Evolutionary conservation across 1,284 basidiomycete species (phyloP), one percentile per base, ranked within the genome.

Genomic region (Trichosporon sp.): DNA sequence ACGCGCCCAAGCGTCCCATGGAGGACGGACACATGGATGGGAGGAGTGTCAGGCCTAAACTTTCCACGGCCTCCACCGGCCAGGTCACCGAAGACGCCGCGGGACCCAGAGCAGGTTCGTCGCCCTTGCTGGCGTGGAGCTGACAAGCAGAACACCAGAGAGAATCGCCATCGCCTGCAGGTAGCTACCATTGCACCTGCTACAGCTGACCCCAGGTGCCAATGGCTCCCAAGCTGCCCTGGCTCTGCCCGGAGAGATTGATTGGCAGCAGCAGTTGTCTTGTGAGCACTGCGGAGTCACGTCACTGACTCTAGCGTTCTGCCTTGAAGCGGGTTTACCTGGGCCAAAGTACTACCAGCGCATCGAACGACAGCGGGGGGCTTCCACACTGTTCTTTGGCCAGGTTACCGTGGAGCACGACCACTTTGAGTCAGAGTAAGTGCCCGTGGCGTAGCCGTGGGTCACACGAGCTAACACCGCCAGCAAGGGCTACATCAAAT

Each of bases 231-330:
- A 2, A 2, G 6, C 5, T 38, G 38, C 18, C 11, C 38, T n/a
- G n/a, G n/a, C 18, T 42, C 4, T n/a, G 18, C 15, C 38, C 3
- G 18, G 38, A 7, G 27, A 53, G 13, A 44, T 70, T 13, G 72
- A 73, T 32, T 73, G 72, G 72, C 68, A 68, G 21, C 25, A 58
- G 29, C 68, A 74, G 53, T 66, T 74, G 8, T 56, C 38, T 4
- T 23, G 73, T 74, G 42, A 69, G 67, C 34, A 0, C 2, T 5
- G 11, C 3, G 18, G 15, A 1, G 13, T 11, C 9, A 1, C 13
- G 38, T 25, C 11, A 27, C 68, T 68, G 47, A 65, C 44, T 5
- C 5, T 62, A 73, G 74, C 64, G n/a, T 75, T 75, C 63, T 75
- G 74, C 60, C 21, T 64, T 2, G 2, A 32, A 1, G 72, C 71